These are phyloP conservation scores for Diplodia corticola DNA, from an alignment of 2,329 filamentous ascomycete genomes.

Conservation along the genomic window DNA sequence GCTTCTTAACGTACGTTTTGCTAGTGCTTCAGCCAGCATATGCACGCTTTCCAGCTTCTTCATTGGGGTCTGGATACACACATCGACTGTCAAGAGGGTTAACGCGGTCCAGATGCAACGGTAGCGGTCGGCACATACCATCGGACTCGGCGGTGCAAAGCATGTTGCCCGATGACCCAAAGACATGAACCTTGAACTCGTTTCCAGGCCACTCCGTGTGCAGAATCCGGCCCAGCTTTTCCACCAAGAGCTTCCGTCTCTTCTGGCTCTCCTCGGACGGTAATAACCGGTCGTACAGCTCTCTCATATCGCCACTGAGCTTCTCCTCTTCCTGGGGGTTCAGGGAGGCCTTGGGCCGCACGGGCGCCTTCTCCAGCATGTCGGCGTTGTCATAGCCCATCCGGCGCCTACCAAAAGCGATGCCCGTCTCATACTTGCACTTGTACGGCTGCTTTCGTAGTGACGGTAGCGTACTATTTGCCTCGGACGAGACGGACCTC, in stretches of 20 bases:
- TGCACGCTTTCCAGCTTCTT: constrained; percentile 88
- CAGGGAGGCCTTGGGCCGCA: constrained; percentile 61
- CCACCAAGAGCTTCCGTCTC: constrained; percentile 73
- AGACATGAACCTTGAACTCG: constrained; percentile 86
- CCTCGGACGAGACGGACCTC: constrained; percentile 86
- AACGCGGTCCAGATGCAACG: constrained; percentile 26
- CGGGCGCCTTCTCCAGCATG: constrained; percentile 70
- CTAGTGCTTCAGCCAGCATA: constrained; percentile 81
- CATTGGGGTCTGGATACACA: constrained; percentile 92
- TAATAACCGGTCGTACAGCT: constrained; percentile 80
- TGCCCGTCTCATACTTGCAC: constrained; percentile 87
- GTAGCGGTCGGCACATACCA: constrained; percentile 58
- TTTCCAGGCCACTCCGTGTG: constrained; percentile 90
- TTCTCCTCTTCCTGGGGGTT: constrained; percentile 46
- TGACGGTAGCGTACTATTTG: constrained; percentile 71
- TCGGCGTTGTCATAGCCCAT: constrained; percentile 92
- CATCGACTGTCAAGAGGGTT: constrained; percentile 68
- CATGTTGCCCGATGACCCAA: constrained; percentile 96
- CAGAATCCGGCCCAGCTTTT: constrained; percentile 83
- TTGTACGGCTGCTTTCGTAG: constrained; percentile 62
- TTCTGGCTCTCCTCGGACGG: constrained; percentile 78
- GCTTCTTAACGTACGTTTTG: constrained; percentile 66
- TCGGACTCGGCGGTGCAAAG: constrained; percentile 95
- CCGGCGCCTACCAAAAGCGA: constrained; percentile 76
- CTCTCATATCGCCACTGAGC: constrained; percentile 78